Evolutionary conservation across 495 filamentous ascomycete species (phyloP), one percentile per base, ranked within the genome.

Genomic region (Tuber aestivum): DNA sequence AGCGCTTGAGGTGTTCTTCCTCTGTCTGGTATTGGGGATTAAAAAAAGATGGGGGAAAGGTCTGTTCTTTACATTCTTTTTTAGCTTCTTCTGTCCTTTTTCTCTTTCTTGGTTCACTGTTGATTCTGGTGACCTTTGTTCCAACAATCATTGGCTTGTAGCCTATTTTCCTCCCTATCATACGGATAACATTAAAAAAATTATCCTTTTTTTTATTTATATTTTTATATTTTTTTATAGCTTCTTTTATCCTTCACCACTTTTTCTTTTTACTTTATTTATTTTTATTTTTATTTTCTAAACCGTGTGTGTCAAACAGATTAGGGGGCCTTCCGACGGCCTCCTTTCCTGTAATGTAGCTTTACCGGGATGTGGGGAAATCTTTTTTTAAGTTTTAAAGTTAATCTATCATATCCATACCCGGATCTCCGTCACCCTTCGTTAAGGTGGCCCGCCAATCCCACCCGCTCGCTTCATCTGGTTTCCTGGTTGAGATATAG

Each of bases 381-480:
- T 56, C 27, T 61, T 48, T 21, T 65, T 65, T 65, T 61, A 27
- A 14, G 50, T 56, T 56, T 56, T 56, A 56, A 61, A 61, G 50
- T 61, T 61, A 61, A 61, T 61, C n/a, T 61, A 61, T 21, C 50
- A 14, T 27, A 61, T n/a, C n/a, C n/a, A n/a, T n/a, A n/a, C 50
- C 50, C 50, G 50, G 50, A 61, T 61, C 50, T 32, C 50, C 50
- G 10, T 56, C n/a, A n/a, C 7, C 6, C 0, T 45, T 21, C 44
- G 2, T 20, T 45, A 42, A 6, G 9, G 41, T 42, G 12, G 8
- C 48, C 48, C 23, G 10, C 48, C 10, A 61, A 32, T 48, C 12
- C 50, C n/a, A 27, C 50, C n/a, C 16, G 23, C 50, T 61, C n/a
- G n/a, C n/a, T 32, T n/a, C 41, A 75, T 78, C 72, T 72, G 72